These are phyloP conservation scores for Saccharomycopsis fermentans DNA, from an alignment of 805 yeast species.

Conservation along the genomic window DNA sequence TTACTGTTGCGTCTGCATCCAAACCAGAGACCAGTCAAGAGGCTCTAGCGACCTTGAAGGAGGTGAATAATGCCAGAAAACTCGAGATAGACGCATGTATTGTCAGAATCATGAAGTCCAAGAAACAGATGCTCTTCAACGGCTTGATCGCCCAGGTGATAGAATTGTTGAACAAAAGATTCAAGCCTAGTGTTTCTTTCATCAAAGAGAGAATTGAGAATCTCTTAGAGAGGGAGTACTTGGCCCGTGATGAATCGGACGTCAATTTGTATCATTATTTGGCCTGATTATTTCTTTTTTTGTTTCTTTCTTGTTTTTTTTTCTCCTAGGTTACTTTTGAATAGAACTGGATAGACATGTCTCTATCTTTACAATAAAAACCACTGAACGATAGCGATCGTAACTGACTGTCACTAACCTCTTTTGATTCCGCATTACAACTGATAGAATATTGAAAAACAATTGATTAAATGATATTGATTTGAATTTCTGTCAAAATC, in stretches of 20 bases:
- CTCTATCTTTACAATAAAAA: background rate
- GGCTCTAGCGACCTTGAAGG: constrained; percentile 37
- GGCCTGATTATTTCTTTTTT: constrained; percentile 40
- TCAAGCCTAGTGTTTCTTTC: constrained; percentile 55
- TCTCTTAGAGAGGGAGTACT: constrained; percentile 70
- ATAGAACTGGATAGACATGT: background rate
- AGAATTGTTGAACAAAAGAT: constrained; percentile 48
- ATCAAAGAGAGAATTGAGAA: constrained; percentile 69
- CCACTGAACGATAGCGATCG: too few species aligned
- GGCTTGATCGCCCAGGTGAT: constrained; percentile 59
- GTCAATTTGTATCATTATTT: constrained; percentile 54
- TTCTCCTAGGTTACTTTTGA: too few species aligned
- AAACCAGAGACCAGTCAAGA: constrained; percentile 46
- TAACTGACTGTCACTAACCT: too few species aligned
- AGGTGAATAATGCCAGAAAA: constrained; percentile 52
- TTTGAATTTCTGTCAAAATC: too few species aligned
- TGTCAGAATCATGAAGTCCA: constrained; percentile 77
- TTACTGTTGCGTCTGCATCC: constrained; percentile 44
- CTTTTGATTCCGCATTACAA: too few species aligned
- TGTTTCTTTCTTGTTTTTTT: too few species aligned
- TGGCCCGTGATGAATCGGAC: constrained; percentile 59
- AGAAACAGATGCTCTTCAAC: constrained; percentile 51
- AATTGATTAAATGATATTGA: too few species aligned
- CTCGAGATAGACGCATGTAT: constrained; percentile 75
- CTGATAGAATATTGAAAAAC: too few species aligned